phyloP scores from a whole-genome alignment of 129 eudicot species.

The Sambucus nigra region DNA sequence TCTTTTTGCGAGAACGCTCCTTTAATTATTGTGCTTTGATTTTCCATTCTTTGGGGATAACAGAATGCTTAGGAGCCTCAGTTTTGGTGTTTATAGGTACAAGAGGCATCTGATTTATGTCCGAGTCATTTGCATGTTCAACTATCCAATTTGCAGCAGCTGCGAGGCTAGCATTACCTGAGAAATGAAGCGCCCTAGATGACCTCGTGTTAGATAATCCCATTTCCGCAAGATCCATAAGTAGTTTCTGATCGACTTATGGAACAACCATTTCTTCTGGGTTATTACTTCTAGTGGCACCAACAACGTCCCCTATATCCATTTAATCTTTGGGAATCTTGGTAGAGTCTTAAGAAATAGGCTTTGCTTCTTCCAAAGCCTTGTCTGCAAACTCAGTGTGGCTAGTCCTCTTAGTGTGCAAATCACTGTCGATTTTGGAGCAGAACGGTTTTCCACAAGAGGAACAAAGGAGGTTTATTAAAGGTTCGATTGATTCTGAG shows the following conservation, averaged over 20 bases:
- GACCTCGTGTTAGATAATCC: constrained; percentile 79
- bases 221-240: constrained; percentile 72
- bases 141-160: constrained; percentile 88
- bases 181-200: constrained; percentile 81
- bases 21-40: constrained; percentile 62
- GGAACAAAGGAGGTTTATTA: constrained; percentile 74
- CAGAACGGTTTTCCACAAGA: constrained; percentile 92
- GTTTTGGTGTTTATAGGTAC: constrained; percentile 58
- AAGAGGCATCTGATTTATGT: constrained; percentile 83
- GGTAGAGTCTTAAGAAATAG: constrained; percentile 70
- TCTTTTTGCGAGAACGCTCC: too few species aligned
- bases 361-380: constrained; percentile 63
- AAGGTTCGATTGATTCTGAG: constrained; percentile 82
- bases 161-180: constrained; percentile 72
- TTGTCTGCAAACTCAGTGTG: constrained; percentile 81
- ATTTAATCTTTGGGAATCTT: constrained; percentile 44
- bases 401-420: constrained; percentile 97
- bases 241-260: constrained; percentile 64
- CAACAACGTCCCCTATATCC: constrained; percentile 58
- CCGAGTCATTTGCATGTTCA: constrained; percentile 84
- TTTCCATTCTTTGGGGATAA: constrained; percentile 74
- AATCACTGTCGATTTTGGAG: constrained; percentile 87
- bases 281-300: too few species aligned
- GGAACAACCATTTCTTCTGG: constrained; percentile 91
- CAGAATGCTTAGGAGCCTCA: constrained; percentile 60